Evolutionary conservation across 2,329 filamentous ascomycete species (phyloP).

Genomic region (Ophiosphaerella narmari): DNA sequence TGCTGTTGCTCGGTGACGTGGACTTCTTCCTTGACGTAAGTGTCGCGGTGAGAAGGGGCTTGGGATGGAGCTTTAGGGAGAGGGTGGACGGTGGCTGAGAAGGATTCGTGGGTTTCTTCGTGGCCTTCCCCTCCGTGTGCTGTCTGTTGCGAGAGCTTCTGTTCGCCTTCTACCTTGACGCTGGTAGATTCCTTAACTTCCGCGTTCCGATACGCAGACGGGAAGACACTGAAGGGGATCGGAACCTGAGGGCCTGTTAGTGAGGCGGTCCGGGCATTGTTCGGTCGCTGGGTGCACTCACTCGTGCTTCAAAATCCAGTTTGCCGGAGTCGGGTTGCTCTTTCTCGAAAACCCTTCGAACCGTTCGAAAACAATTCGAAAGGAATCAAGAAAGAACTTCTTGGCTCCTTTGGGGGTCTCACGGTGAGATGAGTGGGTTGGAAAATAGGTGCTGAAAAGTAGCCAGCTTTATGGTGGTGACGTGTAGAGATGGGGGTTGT

Average conservation of each 20-base stretch:
- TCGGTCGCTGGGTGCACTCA: slow-evolving; percentile 53
- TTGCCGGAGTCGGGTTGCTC: slow-evolving; percentile 82
- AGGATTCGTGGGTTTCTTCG: slow-evolving; percentile 70
- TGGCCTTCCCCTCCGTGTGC: slow-evolving; percentile 97
- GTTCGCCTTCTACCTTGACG: slow-evolving; percentile 87
- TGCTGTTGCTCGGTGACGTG: slow-evolving; percentile 79
- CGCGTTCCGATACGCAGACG: slow-evolving; percentile 86
- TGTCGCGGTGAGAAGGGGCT: slow-evolving; percentile 54
- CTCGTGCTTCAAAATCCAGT: slow-evolving; percentile 99
- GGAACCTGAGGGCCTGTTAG: slow-evolving; percentile 50
- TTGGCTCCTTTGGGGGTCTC: slow-evolving; percentile 48
- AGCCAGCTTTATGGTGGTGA: slow-evolving; percentile 40
- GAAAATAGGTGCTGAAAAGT: slow-evolving; percentile 21
- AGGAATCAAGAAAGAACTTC: slow-evolving; percentile 68
- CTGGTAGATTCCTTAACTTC: slow-evolving; percentile 62
- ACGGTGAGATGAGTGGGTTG: slow-evolving; percentile 29
- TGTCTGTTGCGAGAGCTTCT: slow-evolving; percentile 72
- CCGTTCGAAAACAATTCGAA: slow-evolving; percentile 59
- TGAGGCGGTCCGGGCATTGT: not conserved
- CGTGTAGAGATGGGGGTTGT: slow-evolving; percentile 34
- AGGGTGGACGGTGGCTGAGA: slow-evolving; percentile 54
- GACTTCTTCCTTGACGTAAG: slow-evolving; percentile 77
- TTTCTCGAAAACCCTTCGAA: slow-evolving; percentile 72
- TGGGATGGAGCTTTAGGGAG: not conserved
- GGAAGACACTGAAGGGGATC: slow-evolving; percentile 99